Evolutionary conservation across 352 stramenopile genomes (phyloP).

Genomic region (Pythium phragmiticola): DNA sequence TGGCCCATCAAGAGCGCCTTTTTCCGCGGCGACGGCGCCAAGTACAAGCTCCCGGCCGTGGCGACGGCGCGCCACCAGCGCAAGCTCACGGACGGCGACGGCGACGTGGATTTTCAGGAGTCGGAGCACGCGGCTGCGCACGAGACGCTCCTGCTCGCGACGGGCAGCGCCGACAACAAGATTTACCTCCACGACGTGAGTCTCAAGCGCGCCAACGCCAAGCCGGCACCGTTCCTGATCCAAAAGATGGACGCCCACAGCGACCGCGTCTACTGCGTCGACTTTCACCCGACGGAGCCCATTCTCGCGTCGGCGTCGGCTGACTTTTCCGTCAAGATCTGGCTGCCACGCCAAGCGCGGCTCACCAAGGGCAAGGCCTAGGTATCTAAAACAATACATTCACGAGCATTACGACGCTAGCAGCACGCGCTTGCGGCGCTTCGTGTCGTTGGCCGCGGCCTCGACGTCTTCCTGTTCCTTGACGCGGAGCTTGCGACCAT

Average conservation of each 20-base stretch:
- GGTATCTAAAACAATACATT: neutral
- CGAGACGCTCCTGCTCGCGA: constrained; percentile 80
- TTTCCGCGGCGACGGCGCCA: constrained; percentile 84
- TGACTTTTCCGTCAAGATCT: constrained; percentile 87
- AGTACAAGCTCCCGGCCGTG: constrained; percentile 65
- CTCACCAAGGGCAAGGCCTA: constrained; percentile 58
- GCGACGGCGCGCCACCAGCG: constrained; percentile 41
- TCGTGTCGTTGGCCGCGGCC: constrained; percentile 69
- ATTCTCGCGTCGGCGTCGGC: constrained; percentile 85
- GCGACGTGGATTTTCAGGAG: constrained; percentile 26
- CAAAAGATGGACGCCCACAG: constrained; percentile 85
- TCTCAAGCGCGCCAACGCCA: constrained; percentile 41
- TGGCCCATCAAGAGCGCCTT: constrained; percentile 91
- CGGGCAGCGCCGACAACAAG: constrained; percentile 83
- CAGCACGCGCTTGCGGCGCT: constrained; percentile 61
- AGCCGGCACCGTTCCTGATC: constrained; percentile 55
- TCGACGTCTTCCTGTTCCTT: constrained; percentile 90
- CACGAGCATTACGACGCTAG: constrained; percentile 35
- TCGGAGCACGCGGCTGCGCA: constrained; percentile 39
- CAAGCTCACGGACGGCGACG: constrained; percentile 80
- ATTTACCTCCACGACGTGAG: constrained; percentile 88
- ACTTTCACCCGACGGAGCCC: constrained; percentile 85
- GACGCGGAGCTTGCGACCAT: constrained; percentile 89
- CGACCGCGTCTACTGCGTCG: constrained; percentile 88
- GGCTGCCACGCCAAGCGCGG: constrained; percentile 61